These are phyloP conservation scores for Termitomyces sp. DNA, from an alignment of 768 basidiomycete species.

Conservation along the genomic window DNA sequence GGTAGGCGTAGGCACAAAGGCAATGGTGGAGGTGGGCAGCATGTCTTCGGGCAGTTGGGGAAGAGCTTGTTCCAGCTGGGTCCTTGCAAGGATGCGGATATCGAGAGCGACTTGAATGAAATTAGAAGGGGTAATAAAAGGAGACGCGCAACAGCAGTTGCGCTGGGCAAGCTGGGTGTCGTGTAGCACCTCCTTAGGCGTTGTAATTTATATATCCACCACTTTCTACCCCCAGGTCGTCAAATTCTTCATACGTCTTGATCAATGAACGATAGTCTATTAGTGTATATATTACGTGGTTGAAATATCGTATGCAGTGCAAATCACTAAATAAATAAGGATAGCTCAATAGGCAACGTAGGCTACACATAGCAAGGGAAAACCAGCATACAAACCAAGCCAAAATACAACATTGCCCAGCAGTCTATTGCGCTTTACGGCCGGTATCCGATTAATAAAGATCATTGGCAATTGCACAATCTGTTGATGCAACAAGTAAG, in stretches of 20 bases:
- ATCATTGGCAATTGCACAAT: constrained; percentile 93
- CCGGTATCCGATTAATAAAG: constrained; percentile 68
- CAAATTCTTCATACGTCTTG: neutral
- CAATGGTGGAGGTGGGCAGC: constrained; percentile 48
- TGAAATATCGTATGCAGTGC: neutral
- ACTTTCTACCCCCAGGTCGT: neutral
- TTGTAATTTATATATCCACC: neutral
- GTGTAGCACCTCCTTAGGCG: neutral
- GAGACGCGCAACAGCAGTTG: constrained; percentile 35
- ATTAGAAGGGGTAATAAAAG: constrained; percentile 74
- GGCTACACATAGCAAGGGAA: constrained; percentile 87
- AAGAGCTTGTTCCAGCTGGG: constrained; percentile 63
- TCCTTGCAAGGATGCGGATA: constrained; percentile 60
- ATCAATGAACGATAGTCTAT: neutral
- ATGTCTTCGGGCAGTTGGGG: constrained; percentile 65
- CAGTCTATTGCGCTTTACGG: constrained; percentile 76
- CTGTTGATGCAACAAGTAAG: constrained; percentile 28
- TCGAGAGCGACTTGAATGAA: constrained; percentile 74
- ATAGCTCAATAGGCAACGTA: constrained; percentile 39
- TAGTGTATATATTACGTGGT: neutral
- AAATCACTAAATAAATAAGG: neutral
- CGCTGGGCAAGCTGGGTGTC: constrained; percentile 19
- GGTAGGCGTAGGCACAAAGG: constrained; percentile 51
- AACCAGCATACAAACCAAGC: constrained; percentile 87
- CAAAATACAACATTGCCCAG: constrained; percentile 90